Percentiles rank a stretch among this genome's conserved stretches.
These are phyloP conservation scores for Oryza longistaminata DNA, from an alignment of 176 grass and related monocot species.

Conservation along the genomic window DNA sequence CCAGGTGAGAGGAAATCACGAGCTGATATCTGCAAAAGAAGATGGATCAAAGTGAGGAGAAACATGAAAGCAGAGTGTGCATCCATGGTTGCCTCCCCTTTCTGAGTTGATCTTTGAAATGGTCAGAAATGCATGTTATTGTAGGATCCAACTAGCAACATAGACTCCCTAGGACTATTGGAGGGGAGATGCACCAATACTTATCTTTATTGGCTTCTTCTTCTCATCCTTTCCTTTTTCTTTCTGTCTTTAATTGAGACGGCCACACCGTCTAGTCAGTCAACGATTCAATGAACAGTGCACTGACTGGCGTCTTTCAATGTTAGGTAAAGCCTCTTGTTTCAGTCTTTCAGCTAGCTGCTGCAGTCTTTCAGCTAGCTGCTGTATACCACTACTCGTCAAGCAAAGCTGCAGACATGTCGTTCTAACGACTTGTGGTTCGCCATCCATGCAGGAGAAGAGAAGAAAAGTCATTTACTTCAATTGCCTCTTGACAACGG, in stretches of 20 bases:
- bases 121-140: not conserved
- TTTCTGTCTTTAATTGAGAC: not conserved
- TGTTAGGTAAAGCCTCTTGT: not conserved
- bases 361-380: not conserved
- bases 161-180: not conserved
- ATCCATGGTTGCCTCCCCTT: not conserved
- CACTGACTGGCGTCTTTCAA: not conserved
- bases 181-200: not conserved
- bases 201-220: not conserved
- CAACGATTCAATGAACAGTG: not conserved
- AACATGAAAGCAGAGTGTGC: not conserved
- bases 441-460: not conserved
- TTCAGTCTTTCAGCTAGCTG: not conserved
- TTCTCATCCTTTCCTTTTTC: not conserved
- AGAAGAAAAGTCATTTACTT: not conserved
- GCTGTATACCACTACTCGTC: constrained; percentile 3
- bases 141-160: not conserved
- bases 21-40: constrained; percentile 1
- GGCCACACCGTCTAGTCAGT: not conserved
- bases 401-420: not conserved
- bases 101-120: not conserved
- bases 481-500: not conserved
- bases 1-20: constrained; percentile 30
- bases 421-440: not conserved
- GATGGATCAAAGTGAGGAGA: not conserved